Percentiles rank a stretch among this genome's conserved stretches.
phyloP scores from a whole-genome alignment of 2,329 filamentous ascomycete genomes.

The Aspergillus japonicus region DNA sequence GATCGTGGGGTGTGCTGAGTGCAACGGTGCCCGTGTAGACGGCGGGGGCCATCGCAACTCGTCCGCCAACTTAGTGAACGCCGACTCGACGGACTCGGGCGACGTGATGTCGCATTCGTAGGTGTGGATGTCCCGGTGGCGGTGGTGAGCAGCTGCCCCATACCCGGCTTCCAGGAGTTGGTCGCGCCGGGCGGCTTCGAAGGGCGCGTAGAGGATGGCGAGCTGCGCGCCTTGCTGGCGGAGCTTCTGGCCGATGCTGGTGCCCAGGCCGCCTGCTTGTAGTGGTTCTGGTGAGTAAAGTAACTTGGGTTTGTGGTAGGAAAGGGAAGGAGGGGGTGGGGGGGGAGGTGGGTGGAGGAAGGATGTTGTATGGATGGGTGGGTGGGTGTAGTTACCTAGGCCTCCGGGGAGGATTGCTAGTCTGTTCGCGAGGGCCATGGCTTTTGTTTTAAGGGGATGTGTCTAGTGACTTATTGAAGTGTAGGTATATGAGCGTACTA shows the following conservation, averaged over 20 bases:
- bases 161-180: slow-evolving; percentile 40
- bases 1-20: slow-evolving; percentile 18
- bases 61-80: slow-evolving; percentile 40
- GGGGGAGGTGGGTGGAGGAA: slow-evolving; percentile 18
- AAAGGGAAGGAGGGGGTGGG: too few relatives aligned
- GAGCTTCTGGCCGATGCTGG: slow-evolving; percentile 44
- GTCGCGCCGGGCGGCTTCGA: slow-evolving; percentile 41
- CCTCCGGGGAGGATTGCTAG: slow-evolving; percentile 47
- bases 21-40: slow-evolving; percentile 2
- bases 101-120: slow-evolving; percentile 52
- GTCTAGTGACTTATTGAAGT: too few relatives aligned
- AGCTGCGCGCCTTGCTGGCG: slow-evolving; percentile 43
- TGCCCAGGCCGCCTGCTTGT: slow-evolving; percentile 42
- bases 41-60: slow-evolving; percentile 14
- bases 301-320: neutral
- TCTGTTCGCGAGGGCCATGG: slow-evolving; percentile 40
- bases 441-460: neutral
- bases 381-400: slow-evolving; percentile 34
- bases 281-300: neutral
- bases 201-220: slow-evolving; percentile 50
- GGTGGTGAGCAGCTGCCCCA: slow-evolving; percentile 13
- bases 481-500: too few relatives aligned
- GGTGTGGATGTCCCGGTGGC: slow-evolving; percentile 28
- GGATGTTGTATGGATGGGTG: slow-evolving; percentile 16
- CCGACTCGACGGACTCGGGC: slow-evolving; percentile 46